Percentiles rank a stretch among this genome's conserved stretches.
phyloP scores from a whole-genome alignment of 768 basidiomycete species.

The Candolleomyces aberdarensis region DNA sequence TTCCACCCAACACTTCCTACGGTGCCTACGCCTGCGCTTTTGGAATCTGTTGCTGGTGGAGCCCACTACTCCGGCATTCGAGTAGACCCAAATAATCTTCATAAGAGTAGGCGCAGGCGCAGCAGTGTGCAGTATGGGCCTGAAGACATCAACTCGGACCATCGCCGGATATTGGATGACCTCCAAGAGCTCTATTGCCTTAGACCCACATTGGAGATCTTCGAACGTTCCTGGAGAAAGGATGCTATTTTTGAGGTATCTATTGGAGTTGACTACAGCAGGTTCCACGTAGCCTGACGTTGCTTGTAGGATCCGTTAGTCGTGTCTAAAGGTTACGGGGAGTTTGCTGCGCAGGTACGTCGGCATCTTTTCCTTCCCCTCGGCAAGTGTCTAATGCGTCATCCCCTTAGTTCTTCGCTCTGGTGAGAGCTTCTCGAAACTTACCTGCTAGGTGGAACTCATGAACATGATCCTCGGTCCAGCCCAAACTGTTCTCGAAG shows the following conservation, averaged over 20 bases:
- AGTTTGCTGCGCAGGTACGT: slow-evolving; percentile 55
- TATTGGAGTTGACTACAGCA: background rate
- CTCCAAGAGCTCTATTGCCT: slow-evolving; percentile 56
- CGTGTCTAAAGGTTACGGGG: slow-evolving; percentile 44
- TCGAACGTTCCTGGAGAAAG: slow-evolving; percentile 48
- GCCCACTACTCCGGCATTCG: slow-evolving; percentile 60
- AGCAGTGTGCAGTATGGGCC: slow-evolving; percentile 33
- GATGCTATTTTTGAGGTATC: slow-evolving; percentile 57
- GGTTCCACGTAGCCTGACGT: background rate
- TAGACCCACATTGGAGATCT: slow-evolving; percentile 49
- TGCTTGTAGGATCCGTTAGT: slow-evolving; percentile 43
- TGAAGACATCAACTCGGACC: slow-evolving; percentile 34
- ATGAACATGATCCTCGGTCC: background rate
- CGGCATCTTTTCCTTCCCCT: background rate
- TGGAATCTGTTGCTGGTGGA: slow-evolving; percentile 57
- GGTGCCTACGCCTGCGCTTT: slow-evolving; percentile 46
- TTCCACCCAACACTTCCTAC: slow-evolving; percentile 44
- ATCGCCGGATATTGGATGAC: slow-evolving; percentile 52
- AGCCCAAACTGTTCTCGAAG: slow-evolving; percentile 55
- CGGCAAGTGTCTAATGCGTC: background rate
- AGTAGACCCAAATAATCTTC: slow-evolving; percentile 30
- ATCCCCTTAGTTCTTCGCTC: slow-evolving; percentile 10
- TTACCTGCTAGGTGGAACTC: background rate
- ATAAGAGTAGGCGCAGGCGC: slow-evolving; percentile 32
- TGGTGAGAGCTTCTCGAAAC: slow-evolving; percentile 2